Evolutionary conservation across 192 early-diverging fungal species (phyloP).

Genomic region (Polychytrium aggregatum): DNA sequence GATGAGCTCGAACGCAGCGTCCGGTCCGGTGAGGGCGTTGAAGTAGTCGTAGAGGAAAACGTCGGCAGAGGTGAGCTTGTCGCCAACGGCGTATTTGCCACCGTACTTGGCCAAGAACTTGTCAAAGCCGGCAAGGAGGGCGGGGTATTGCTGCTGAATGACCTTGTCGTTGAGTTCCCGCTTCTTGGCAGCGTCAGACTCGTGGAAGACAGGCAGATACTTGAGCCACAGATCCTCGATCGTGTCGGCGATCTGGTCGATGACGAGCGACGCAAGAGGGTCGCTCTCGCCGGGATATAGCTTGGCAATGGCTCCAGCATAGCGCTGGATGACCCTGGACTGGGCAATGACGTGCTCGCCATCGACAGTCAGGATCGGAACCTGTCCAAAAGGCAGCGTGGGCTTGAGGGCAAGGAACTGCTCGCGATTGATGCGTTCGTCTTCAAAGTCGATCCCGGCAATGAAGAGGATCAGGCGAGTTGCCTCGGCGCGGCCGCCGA

Average conservation of each 20-base stretch:
- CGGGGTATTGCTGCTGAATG: slow-evolving; percentile 4
- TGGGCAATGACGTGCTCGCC: no score
- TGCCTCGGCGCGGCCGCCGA: slow-evolving; percentile 23
- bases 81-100: slow-evolving; percentile 12
- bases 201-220: slow-evolving; percentile 10
- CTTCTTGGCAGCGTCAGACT: slow-evolving; percentile 22
- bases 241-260: slow-evolving; percentile 16
- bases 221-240: slow-evolving; percentile 11
- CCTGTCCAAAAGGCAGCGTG: slow-evolving; percentile 14
- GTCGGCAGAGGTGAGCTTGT: slow-evolving; percentile 19
- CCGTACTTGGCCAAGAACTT: slow-evolving; percentile 8
- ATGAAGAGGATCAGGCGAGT: slow-evolving; percentile 20
- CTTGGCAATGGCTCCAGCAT: slow-evolving; percentile 13
- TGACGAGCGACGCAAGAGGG: slow-evolving; percentile 12
- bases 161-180: slow-evolving; percentile 10
- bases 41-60: slow-evolving; percentile 12
- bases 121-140: slow-evolving; percentile 11
- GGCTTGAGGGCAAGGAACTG: slow-evolving; percentile 8
- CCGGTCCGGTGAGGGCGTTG: slow-evolving; percentile 12
- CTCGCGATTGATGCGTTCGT: slow-evolving; percentile 13
- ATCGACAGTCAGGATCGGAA: slow-evolving; percentile 15
- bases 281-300: slow-evolving; percentile 25
- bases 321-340: slow-evolving; percentile 24
- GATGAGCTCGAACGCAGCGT: no score
- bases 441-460: slow-evolving; percentile 15